phyloP scores from a whole-genome alignment of 2,329 filamentous ascomycete species.

The Rhexocercosporidium sp. region DNA sequence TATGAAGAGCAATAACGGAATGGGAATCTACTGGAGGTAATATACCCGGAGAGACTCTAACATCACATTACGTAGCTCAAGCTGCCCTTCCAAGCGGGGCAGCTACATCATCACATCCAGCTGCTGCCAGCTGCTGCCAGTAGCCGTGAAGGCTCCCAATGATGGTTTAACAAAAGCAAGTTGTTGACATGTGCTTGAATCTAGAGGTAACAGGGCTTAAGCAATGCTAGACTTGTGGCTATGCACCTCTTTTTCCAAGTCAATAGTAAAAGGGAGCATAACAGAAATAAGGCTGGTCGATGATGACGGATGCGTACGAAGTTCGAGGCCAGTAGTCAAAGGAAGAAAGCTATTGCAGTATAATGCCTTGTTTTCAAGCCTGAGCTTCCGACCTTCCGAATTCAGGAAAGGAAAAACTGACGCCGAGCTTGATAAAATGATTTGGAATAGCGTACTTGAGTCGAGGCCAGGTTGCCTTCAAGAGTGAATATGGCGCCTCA shows the following conservation, averaged over 20 bases:
- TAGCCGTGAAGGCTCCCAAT: too few species aligned
- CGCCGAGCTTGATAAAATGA: too few species aligned
- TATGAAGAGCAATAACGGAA: neutral
- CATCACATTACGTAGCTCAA: conserved; percentile 22
- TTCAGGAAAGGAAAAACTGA: too few species aligned
- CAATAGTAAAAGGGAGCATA: neutral
- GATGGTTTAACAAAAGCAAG: neutral
- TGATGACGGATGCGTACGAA: neutral
- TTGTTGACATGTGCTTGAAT: neutral
- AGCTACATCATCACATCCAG: conserved; percentile 34
- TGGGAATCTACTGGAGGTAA: neutral
- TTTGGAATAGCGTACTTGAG: too few species aligned
- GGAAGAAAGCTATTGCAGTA: neutral
- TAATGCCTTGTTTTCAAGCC: neutral
- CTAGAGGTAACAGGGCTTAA: neutral
- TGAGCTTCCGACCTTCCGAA: neutral
- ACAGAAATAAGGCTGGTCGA: neutral
- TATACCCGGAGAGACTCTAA: neutral
- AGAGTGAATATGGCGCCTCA: too few species aligned
- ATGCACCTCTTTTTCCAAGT: neutral
- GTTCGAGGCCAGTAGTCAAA: neutral
- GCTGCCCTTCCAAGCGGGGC: conserved; percentile 3
- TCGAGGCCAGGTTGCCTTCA: too few species aligned
- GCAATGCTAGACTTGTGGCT: neutral
- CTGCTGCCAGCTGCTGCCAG: neutral